A percentile compares a stretch with the other conserved stretches of the same genome.
phyloP scores from a whole-genome alignment of 192 early-diverging fungal species.

The Backusella luteola region DNA sequence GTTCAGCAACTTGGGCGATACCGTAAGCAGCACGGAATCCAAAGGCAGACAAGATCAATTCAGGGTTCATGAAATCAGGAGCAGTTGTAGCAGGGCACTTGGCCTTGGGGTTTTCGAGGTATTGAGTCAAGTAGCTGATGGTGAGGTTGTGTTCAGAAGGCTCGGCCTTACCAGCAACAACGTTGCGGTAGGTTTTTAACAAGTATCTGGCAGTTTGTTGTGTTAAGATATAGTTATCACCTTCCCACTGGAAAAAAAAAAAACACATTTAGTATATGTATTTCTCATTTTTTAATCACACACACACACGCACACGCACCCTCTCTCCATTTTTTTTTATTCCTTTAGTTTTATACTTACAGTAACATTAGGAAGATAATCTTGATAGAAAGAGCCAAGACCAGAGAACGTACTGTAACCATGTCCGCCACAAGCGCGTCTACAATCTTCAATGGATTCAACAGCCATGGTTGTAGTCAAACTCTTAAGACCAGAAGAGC shows the following conservation, averaged over 20 bases:
- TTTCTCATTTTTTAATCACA: no score
- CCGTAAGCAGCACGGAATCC: conserved; percentile 69
- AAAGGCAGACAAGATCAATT: conserved; percentile 64
- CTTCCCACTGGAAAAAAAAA: conserved; percentile 55
- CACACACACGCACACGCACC: no score
- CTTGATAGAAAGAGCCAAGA: conserved; percentile 62
- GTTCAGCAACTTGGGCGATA: conserved; percentile 59
- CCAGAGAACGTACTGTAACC: conserved; percentile 76
- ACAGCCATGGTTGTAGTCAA: conserved; percentile 65
- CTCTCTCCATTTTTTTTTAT: background rate
- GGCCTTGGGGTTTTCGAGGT: conserved; percentile 54
- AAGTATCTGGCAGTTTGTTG: conserved; percentile 86
- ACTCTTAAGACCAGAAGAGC: conserved; percentile 69
- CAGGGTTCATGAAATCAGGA: conserved; percentile 55
- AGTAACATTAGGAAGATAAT: conserved; percentile 72
- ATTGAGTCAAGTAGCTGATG: conserved; percentile 44
- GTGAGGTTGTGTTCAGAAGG: conserved; percentile 45
- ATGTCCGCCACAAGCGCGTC: conserved; percentile 78
- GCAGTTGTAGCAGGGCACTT: conserved; percentile 53
- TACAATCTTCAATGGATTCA: conserved; percentile 69
- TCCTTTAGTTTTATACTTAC: background rate
- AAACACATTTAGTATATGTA: background rate
- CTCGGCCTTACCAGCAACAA: conserved; percentile 51
- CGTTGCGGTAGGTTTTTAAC: conserved; percentile 59
- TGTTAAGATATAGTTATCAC: conserved; percentile 82